Percentiles rank a stretch among this genome's conserved stretches.
Conservation (phyloP, 257 asterid species). For the Gentiana straminea region DNA sequence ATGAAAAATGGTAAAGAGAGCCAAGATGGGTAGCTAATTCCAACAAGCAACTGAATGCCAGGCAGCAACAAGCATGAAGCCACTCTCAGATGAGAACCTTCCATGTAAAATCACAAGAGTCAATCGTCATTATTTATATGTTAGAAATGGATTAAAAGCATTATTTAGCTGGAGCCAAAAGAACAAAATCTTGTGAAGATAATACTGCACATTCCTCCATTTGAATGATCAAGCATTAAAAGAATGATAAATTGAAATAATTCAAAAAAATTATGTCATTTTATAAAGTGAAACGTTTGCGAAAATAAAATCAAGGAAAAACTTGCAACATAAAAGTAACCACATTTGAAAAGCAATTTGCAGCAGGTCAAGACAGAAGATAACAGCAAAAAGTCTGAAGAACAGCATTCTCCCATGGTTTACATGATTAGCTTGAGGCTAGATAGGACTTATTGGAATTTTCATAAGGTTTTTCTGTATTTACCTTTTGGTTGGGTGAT, state of each 20-base stretch:
- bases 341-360: no score
- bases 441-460: no score
- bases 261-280: slow-evolving; percentile 1
- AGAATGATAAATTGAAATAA: slow-evolving; percentile 4
- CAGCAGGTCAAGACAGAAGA: no score
- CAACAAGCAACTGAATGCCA: slow-evolving; percentile 85
- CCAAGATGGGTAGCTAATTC: slow-evolving; percentile 99
- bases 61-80: slow-evolving; percentile 90
- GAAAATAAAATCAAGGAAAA: not conserved
- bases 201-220: not conserved
- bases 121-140: no score
- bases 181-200: not conserved
- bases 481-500: no score
- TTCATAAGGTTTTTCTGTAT: no score
- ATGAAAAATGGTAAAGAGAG: slow-evolving; percentile 87
- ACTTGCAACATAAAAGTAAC: not conserved
- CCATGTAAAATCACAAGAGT: slow-evolving; percentile 12
- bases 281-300: not conserved
- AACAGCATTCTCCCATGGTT: no score
- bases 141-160: not conserved
- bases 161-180: not conserved
- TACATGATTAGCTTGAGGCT: no score
- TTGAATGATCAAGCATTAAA: not conserved
- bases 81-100: slow-evolving; percentile 95
- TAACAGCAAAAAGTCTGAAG: no score